These are phyloP conservation scores for Musa troglodytarum DNA, from an alignment of 176 grass and related monocot species.

Conservation along the genomic window DNA sequence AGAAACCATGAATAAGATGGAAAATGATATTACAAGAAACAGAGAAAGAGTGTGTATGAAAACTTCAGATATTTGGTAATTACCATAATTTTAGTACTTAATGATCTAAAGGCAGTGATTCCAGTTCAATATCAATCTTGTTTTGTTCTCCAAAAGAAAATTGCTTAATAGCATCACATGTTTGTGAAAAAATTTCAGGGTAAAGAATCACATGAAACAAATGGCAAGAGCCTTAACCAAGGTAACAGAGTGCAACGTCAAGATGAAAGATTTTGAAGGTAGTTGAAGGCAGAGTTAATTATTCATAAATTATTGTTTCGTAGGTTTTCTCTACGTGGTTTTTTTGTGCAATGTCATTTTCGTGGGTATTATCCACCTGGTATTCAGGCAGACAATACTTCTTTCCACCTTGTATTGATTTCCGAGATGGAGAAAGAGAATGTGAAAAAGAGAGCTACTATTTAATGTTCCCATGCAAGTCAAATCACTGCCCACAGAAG, in stretches of 20 bases:
- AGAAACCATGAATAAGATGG: background rate
- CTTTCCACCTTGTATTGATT: too few species aligned
- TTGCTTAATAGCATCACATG: background rate
- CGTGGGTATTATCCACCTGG: too few species aligned
- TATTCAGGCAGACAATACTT: too few species aligned
- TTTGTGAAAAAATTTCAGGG: background rate
- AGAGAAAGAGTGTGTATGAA: background rate
- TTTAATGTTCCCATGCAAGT: too few species aligned
- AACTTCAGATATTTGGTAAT: background rate
- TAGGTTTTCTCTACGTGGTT: too few species aligned
- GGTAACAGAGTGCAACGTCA: background rate
- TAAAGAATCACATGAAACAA: background rate
- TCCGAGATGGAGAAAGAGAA: too few species aligned
- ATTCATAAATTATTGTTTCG: too few species aligned
- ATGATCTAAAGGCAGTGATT: background rate
- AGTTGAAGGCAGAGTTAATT: background rate
- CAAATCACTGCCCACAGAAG: too few species aligned
- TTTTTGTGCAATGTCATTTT: too few species aligned
- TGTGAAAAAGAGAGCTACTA: too few species aligned
- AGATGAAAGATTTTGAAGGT: background rate
- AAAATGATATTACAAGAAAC: background rate
- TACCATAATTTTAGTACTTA: background rate
- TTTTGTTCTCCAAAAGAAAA: background rate
- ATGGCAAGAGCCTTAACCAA: background rate
- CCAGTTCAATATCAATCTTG: background rate